These are phyloP conservation scores for Didymella keratinophila DNA, from an alignment of 2,329 filamentous ascomycete species.

Conservation along the genomic window DNA sequence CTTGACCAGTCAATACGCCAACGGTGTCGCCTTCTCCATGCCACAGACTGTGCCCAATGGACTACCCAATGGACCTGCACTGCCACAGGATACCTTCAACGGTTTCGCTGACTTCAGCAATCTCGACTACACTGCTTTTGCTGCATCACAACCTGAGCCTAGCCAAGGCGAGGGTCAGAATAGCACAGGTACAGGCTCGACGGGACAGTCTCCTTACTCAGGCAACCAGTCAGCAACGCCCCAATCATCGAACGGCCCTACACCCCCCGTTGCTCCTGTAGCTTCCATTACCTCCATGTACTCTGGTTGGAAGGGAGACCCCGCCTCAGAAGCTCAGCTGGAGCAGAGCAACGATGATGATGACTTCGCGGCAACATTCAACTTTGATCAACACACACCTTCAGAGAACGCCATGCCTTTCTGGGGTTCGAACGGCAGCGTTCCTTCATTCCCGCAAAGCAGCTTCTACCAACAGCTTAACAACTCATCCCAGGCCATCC, in stretches of 20 bases:
- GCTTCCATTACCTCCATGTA: slow-evolving; percentile 49
- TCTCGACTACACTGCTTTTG: slow-evolving; percentile 38
- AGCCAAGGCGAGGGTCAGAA: slow-evolving; percentile 39
- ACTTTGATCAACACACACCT: slow-evolving; percentile 39
- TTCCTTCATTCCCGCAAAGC: slow-evolving; percentile 35
- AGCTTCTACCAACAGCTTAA: slow-evolving; percentile 50
- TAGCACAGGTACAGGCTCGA: slow-evolving; percentile 42
- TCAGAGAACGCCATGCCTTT: slow-evolving; percentile 45
- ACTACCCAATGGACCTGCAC: slow-evolving; percentile 31
- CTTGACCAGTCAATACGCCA: slow-evolving; percentile 32
- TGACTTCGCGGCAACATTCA: slow-evolving; percentile 42
- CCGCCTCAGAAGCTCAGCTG: slow-evolving; percentile 28
- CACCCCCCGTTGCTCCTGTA: slow-evolving; percentile 46
- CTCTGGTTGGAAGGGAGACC: slow-evolving; percentile 49
- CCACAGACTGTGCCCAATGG: slow-evolving; percentile 35
- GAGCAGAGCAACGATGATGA: slow-evolving; percentile 40
- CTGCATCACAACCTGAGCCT: slow-evolving; percentile 33
- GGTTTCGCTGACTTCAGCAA: slow-evolving; percentile 39
- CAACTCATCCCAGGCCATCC: slow-evolving; percentile 46
- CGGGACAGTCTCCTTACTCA: slow-evolving; percentile 48
- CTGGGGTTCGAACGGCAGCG: slow-evolving; percentile 35
- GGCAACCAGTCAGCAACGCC: slow-evolving; percentile 42
- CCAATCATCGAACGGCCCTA: slow-evolving; percentile 45
- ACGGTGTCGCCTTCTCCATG: slow-evolving; percentile 38
- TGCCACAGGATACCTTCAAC: slow-evolving; percentile 34